Evolutionary conservation across 306 rosid species (phyloP).

Genomic region (Nissolia schottii): DNA sequence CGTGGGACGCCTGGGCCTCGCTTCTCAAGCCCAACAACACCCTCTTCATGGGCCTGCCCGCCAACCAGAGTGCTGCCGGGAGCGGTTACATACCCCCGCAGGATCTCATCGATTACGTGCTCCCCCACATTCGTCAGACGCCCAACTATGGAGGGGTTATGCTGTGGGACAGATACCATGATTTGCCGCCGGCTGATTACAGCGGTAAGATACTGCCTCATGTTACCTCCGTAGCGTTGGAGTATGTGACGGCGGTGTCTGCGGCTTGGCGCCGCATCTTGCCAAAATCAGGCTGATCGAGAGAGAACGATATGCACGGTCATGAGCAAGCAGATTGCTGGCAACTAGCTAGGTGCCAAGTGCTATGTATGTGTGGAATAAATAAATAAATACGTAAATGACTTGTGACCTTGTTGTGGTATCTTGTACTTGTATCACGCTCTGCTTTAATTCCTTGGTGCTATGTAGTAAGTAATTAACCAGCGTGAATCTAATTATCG

Average conservation of each 20-base stretch:
- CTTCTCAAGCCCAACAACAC: neutral
- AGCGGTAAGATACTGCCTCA: neutral
- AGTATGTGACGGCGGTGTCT: neutral
- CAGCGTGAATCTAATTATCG: no score
- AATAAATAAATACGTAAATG: no score
- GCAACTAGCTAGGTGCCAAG: no score
- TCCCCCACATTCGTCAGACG: neutral
- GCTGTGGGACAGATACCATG: constrained; percentile 42
- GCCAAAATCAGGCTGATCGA: neutral
- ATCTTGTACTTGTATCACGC: no score
- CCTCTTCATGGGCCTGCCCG: neutral
- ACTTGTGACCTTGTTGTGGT: no score
- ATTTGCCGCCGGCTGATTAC: neutral
- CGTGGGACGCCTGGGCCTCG: neutral
- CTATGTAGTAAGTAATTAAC: no score
- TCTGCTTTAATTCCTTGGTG: no score
- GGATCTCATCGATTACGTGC: no score
- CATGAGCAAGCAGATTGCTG: no score
- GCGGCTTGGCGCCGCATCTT: neutral
- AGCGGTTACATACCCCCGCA: neutral
- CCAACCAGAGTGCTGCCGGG: neutral
- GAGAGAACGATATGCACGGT: no score
- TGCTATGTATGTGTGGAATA: no score
- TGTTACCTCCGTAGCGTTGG: neutral
- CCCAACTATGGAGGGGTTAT: constrained; percentile 54